Percentiles rank a stretch among this genome's conserved stretches.
Evolutionary conservation across 768 basidiomycete species (phyloP).

Genomic region (Galerina marginata): DNA sequence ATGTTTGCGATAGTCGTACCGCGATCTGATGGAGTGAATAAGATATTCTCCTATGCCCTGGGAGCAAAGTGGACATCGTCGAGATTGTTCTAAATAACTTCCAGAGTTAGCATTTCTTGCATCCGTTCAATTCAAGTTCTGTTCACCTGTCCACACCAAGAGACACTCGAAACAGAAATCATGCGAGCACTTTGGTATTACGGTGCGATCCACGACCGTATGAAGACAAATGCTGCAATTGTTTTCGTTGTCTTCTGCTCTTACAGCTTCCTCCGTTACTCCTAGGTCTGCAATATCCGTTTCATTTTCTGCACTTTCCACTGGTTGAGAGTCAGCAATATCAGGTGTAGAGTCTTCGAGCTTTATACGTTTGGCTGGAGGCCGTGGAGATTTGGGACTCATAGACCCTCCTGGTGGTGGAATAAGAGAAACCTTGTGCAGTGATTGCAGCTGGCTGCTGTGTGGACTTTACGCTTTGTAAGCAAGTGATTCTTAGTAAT

Average conservation of each 20-base stretch:
- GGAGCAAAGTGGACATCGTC: constrained; percentile 79
- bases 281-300: background rate
- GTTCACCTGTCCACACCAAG: constrained; percentile 80
- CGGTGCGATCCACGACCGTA: constrained; percentile 72
- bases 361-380: constrained; percentile 42
- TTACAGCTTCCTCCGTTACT: background rate
- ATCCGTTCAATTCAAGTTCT: background rate
- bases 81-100: constrained; percentile 64
- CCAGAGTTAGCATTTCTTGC: background rate
- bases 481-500: background rate
- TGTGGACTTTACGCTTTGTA: background rate
- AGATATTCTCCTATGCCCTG: constrained; percentile 72
- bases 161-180: constrained; percentile 95
- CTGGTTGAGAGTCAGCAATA: background rate
- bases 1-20: constrained; percentile 83
- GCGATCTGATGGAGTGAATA: constrained; percentile 80
- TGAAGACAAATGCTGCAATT: constrained; percentile 90
- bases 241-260: constrained; percentile 22
- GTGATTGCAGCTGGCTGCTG: background rate
- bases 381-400: constrained; percentile 26
- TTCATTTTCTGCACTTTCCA: background rate
- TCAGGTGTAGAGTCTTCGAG: constrained; percentile 14
- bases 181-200: constrained; percentile 87
- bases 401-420: constrained; percentile 1
- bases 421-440: background rate